These are phyloP conservation scores for Leccinum fuscescens DNA, from an alignment of 1,284 basidiomycete species.

Conservation along the genomic window DNA sequence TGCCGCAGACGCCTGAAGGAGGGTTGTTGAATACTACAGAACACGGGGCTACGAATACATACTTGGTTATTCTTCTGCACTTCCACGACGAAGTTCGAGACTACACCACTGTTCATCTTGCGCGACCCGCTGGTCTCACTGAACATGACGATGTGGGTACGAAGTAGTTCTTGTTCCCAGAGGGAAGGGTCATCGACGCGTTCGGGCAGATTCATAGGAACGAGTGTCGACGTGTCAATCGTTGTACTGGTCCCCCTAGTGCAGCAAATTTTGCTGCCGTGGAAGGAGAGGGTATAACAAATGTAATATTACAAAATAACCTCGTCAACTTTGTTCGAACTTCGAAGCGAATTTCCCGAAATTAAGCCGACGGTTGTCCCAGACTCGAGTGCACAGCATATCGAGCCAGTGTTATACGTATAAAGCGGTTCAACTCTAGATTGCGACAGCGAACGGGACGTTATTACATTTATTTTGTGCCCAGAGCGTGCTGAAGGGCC, in stretches of 20 bases:
- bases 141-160: constrained; percentile 1
- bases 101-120: not conserved
- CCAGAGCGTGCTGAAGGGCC: constrained; percentile 85
- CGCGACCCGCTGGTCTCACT: not conserved
- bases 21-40: not conserved
- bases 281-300: not conserved
- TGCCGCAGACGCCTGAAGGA: constrained; percentile 17
- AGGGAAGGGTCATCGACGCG: constrained; percentile 24
- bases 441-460: not conserved
- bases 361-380: not conserved
- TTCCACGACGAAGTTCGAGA: constrained; percentile 11
- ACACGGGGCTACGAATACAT: constrained; percentile 5
- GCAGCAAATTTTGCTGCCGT: not conserved
- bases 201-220: constrained; percentile 22
- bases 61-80: constrained; percentile 20
- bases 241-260: not conserved
- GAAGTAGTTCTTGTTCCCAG: constrained; percentile 22
- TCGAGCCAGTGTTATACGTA: not conserved
- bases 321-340: not conserved
- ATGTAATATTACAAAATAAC: not conserved
- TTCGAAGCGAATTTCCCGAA: not conserved
- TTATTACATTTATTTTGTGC: constrained; percentile 46
- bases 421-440: constrained; percentile 13
- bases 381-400: not conserved
- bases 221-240: not conserved